Base-by-base conservation (phyloP, 306 rosid species). In the Ammopiptanthus mongolicus region DNA sequence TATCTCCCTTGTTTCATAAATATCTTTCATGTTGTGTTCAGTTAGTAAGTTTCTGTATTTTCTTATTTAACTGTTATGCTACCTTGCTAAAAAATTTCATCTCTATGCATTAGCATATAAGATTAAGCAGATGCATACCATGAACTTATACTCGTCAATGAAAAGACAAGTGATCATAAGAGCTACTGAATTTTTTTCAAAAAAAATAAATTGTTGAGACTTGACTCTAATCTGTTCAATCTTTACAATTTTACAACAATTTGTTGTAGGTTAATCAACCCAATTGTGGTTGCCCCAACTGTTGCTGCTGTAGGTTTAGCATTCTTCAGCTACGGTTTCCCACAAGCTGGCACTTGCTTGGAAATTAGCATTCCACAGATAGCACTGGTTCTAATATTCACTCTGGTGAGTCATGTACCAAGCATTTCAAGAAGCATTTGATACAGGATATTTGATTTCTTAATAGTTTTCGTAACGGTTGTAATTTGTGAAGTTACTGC, bases 281-380 rank as follows among this genome's bases (percentile, higher is more conserved):
- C 98, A 42, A 71, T 91, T 60, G 97, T 95, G 77, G 93, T 95
- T 79, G 98, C 98, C 36, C 98, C 98, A 58, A 90, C 98, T 57
- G 92, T 95, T 81, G 97, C 97, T 36, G 97, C 97, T 2, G 87
- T 91, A 57, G 97, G 98, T 68, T 88, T 94, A 81, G 97, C 98
- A 17, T 94, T 94, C 86, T 94, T 94, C 68, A 90, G 98, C 88
- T 94, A 87, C 41, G 98, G 98, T 18, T 91, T 94, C 85, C 96
- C 95, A 25, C 97, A 91, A 81, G 97, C 97, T 51, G 97, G 96
- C 36, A 84, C 87, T 79, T 95, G 98, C 80, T 62, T 89, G 69
- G 98, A 95, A 88, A 95, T 95, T 63, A 91, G 93, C 59, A 46
- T 95, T 80, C 98, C 97, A 4, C 89, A 78, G 81, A 88, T 95